Evolutionary conservation across 805 yeast genomes (phyloP).

Genomic region (Vanderwaltozyma yarrowii): DNA sequence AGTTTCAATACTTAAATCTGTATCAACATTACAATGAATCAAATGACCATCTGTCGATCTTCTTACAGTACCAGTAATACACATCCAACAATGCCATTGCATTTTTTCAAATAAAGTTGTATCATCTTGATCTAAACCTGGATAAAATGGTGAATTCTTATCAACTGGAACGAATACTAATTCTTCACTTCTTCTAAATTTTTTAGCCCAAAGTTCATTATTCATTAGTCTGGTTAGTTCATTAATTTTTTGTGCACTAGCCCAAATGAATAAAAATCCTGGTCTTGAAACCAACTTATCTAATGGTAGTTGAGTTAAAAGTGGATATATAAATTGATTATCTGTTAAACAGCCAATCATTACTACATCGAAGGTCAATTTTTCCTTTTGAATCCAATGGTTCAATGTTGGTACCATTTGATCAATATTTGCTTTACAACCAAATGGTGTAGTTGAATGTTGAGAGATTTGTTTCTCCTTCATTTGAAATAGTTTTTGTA

Average conservation of each 20-base stretch:
- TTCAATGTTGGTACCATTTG: slow-evolving; percentile 48
- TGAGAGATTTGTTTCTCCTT: slow-evolving; percentile 47
- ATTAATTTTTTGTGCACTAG: slow-evolving; percentile 61
- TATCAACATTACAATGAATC: slow-evolving; percentile 86
- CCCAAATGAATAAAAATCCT: slow-evolving; percentile 82
- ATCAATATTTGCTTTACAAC: slow-evolving; percentile 43
- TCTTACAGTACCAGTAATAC: slow-evolving; percentile 88
- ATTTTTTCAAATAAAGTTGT: slow-evolving; percentile 49
- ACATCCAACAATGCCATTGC: slow-evolving; percentile 98
- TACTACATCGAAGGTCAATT: slow-evolving; percentile 71
- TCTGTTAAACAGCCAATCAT: slow-evolving; percentile 84
- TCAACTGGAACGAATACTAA: slow-evolving; percentile 71
- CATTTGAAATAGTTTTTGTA: slow-evolving; percentile 55
- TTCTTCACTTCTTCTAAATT: slow-evolving; percentile 84
- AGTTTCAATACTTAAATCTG: slow-evolving; percentile 71
- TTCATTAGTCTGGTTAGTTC: slow-evolving; percentile 48
- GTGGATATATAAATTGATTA: slow-evolving; percentile 54
- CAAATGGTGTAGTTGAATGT: slow-evolving; percentile 55
- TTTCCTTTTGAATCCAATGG: slow-evolving; percentile 49
- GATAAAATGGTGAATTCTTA: slow-evolving; percentile 54
- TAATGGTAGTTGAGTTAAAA: slow-evolving; percentile 57
- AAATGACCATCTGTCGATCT: slow-evolving; percentile 74
- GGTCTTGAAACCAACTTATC: slow-evolving; percentile 72
- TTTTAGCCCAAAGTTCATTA: slow-evolving; percentile 47
- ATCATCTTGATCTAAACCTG: slow-evolving; percentile 42